These are phyloP conservation scores for Sanghuangporus baumii DNA, from an alignment of 1,284 basidiomycete genomes.

Conservation along the genomic window DNA sequence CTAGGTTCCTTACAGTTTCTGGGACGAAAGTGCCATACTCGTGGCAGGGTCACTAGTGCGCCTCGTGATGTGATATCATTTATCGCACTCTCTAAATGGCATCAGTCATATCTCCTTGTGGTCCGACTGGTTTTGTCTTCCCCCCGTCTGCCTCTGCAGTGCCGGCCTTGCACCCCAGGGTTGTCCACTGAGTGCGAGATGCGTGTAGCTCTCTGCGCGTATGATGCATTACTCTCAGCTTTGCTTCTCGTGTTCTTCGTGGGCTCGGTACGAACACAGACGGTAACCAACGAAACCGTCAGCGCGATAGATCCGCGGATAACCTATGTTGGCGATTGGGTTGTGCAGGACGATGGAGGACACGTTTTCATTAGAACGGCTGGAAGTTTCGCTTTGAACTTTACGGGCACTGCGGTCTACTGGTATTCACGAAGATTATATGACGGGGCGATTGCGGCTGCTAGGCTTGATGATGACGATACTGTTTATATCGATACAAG, in stretches of 20 bases:
- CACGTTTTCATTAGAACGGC: neutral
- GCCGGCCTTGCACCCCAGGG: no score
- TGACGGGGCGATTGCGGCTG: neutral
- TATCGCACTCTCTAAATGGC: no score
- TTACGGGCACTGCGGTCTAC: conserved; percentile 5
- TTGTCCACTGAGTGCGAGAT: no score
- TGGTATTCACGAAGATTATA: neutral
- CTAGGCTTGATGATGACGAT: neutral
- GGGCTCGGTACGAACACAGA: neutral
- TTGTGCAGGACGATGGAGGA: conserved; percentile 6
- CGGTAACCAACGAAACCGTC: neutral
- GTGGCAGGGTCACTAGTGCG: no score
- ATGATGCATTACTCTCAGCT: neutral
- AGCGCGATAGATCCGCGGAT: conserved; percentile 7
- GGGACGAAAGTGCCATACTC: no score
- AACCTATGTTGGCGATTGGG: conserved; percentile 3
- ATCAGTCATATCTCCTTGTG: no score
- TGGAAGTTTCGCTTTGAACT: neutral
- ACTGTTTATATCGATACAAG: neutral
- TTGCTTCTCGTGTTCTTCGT: neutral
- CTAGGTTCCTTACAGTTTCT: no score
- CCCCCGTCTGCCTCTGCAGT: no score
- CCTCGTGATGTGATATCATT: no score
- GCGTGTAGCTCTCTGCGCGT: neutral
- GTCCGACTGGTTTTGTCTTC: no score